These are phyloP conservation scores for Salvia hispanica DNA, from an alignment of 257 asterid species.

Conservation along the genomic window DNA sequence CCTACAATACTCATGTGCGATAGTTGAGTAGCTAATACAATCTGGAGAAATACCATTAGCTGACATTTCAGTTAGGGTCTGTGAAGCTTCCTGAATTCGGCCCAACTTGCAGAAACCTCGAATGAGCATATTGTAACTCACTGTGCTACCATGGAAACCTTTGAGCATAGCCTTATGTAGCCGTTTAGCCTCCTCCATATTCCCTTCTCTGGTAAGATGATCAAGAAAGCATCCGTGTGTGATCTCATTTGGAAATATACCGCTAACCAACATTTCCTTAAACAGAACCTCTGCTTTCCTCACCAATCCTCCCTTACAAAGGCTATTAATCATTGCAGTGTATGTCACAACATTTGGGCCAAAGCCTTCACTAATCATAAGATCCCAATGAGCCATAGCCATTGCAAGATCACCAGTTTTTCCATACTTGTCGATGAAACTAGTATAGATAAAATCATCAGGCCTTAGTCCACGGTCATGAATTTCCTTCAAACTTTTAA, in stretches of 20 bases:
- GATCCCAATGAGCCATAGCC: conserved; percentile 74
- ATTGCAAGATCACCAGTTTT: conserved; percentile 59
- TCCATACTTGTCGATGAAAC: conserved; percentile 64
- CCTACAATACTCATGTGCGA: conserved; percentile 59
- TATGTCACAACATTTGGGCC: conserved; percentile 67
- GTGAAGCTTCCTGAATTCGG: conserved; percentile 53
- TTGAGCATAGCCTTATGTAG: conserved; percentile 62
- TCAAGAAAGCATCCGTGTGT: conserved; percentile 86
- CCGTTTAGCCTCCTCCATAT: conserved; percentile 63
- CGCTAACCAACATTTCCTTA: conserved; percentile 59
- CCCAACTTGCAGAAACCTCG: conserved; percentile 79
- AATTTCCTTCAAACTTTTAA: conserved; percentile 56
- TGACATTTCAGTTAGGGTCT: conserved; percentile 57
- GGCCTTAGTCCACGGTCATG: conserved; percentile 62
- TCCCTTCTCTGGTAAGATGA: conserved; percentile 62
- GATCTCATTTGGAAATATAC: conserved; percentile 66
- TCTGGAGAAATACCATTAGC: conserved; percentile 61
- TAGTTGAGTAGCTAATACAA: conserved; percentile 74
- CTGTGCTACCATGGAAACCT: conserved; percentile 57
- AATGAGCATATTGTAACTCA: conserved; percentile 72
- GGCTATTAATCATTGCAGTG: conserved; percentile 65
- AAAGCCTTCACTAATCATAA: conserved; percentile 69
- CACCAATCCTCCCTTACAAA: conserved; percentile 61
- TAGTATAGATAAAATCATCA: conserved; percentile 67
- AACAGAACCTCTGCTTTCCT: conserved; percentile 62